phyloP scores from a whole-genome alignment of 768 basidiomycete species.

The Tulasnella sp. region DNA sequence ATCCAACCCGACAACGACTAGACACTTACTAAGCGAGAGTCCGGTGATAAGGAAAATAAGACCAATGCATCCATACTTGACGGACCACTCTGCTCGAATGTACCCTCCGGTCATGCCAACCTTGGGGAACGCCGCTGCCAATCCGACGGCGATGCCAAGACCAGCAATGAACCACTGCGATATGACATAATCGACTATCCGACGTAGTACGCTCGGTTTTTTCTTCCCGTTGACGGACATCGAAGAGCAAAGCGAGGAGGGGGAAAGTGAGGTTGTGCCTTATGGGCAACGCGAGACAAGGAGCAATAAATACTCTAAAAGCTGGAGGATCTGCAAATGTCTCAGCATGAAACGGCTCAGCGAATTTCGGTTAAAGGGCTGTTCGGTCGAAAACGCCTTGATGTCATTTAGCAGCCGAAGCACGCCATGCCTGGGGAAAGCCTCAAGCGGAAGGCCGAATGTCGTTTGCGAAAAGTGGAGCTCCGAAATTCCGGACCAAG shows the following conservation, averaged over 20 bases:
- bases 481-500: not conserved
- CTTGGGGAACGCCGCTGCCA: conserved; percentile 20
- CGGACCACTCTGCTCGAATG: conserved; percentile 20
- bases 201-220: not conserved
- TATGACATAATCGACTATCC: conserved; percentile 8
- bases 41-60: conserved; percentile 24
- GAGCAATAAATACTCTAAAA: not conserved
- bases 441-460: not conserved
- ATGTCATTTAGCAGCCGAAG: not conserved
- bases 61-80: conserved; percentile 20
- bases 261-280: not conserved
- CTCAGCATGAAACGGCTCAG: not conserved
- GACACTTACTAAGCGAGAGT: conserved; percentile 14
- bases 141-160: conserved; percentile 19
- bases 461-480: not conserved
- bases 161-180: conserved; percentile 22
- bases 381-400: not conserved
- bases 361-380: not conserved
- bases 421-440: not conserved
- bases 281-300: not conserved
- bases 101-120: conserved; percentile 20
- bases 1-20: not conserved
- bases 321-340: not conserved
- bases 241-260: not conserved
- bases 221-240: not conserved